phyloP scores from a whole-genome alignment of 495 filamentous ascomycete species.

The Bathelium albidoporum region DNA sequence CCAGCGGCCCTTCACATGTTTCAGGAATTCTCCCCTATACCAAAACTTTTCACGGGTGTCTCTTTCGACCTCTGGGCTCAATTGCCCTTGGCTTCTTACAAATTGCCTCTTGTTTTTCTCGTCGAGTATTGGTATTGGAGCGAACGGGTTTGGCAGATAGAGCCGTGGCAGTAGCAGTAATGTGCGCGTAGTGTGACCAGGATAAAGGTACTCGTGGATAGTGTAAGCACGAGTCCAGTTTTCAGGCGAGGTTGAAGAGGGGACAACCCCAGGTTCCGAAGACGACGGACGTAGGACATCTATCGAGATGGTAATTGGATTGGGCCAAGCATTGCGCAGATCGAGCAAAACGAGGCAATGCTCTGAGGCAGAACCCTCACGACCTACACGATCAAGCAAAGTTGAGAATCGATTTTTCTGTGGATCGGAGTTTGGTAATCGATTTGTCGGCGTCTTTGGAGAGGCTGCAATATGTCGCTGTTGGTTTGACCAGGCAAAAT shows the following conservation, averaged over 20 bases:
- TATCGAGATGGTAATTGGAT: slow-evolving; percentile 28
- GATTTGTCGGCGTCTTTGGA: not conserved
- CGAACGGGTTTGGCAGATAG: slow-evolving; percentile 64
- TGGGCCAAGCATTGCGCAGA: slow-evolving; percentile 80
- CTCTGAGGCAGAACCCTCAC: slow-evolving; percentile 36
- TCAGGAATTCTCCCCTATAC: slow-evolving; percentile 79
- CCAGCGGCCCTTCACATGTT: slow-evolving; percentile 61
- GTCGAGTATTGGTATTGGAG: slow-evolving; percentile 70
- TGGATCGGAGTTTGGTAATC: slow-evolving; percentile 9
- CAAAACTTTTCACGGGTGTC: slow-evolving; percentile 78
- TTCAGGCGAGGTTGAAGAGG: not conserved
- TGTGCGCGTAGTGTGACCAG: slow-evolving; percentile 68
- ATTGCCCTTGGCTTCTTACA: slow-evolving; percentile 69
- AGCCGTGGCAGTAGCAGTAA: slow-evolving; percentile 67
- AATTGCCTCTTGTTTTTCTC: slow-evolving; percentile 72
- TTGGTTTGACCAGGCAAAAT: slow-evolving; percentile 44
- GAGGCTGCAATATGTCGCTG: slow-evolving; percentile 4
- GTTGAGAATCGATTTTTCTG: slow-evolving; percentile 18
- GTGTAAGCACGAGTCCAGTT: slow-evolving; percentile 28
- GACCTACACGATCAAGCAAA: slow-evolving; percentile 12
- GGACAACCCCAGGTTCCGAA: not conserved
- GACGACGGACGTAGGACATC: not conserved
- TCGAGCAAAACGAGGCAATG: slow-evolving; percentile 77
- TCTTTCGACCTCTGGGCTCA: slow-evolving; percentile 68
- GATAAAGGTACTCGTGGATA: slow-evolving; percentile 54